phyloP scores from a whole-genome alignment of 306 rosid species.

The Cucumis cinereus region DNA sequence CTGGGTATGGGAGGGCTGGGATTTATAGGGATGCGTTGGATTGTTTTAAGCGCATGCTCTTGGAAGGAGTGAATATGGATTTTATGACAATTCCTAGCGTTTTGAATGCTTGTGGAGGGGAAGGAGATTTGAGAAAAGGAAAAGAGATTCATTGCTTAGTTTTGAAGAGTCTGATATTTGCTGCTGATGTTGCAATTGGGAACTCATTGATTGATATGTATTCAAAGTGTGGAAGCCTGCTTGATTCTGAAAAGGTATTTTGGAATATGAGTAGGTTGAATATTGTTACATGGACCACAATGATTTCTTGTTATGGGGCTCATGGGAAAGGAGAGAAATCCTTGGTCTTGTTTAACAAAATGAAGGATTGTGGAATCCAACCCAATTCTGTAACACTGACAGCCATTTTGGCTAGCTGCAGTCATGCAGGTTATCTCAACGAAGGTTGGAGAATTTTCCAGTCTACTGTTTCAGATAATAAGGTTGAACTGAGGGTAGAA shows the following conservation, averaged over 20 bases:
- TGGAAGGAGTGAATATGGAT: conserved; percentile 29
- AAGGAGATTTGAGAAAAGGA: conserved; percentile 54
- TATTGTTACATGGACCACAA: conserved; percentile 55
- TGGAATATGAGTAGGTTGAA: conserved; percentile 20
- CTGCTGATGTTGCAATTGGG: conserved; percentile 31
- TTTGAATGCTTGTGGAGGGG: conserved; percentile 47
- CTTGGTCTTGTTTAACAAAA: conserved; percentile 30
- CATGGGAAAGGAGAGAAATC: conserved; percentile 66
- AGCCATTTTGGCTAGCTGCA: conserved; percentile 51
- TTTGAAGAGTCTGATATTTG: conserved; percentile 21
- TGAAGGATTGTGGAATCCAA: conserved; percentile 28
- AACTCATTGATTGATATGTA: conserved; percentile 62
- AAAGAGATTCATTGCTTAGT: conserved; percentile 48
- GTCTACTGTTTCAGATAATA: conserved; percentile 25
- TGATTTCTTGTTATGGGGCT: conserved; percentile 57
- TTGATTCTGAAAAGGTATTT: conserved; percentile 40
- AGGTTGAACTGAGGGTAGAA: conserved; percentile 41
- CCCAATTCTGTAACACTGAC: conserved; percentile 52
- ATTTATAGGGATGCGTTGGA: conserved; percentile 26
- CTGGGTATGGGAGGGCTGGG: conserved; percentile 42
- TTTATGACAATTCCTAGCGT: conserved; percentile 48
- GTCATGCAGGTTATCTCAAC: conserved; percentile 48
- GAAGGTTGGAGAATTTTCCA: conserved; percentile 47
- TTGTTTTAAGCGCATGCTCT: conserved; percentile 36
- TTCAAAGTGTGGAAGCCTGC: conserved; percentile 52